Conservation (phyloP, 768 basidiomycete genomes). For the Mycena rebaudengoi region DNA sequence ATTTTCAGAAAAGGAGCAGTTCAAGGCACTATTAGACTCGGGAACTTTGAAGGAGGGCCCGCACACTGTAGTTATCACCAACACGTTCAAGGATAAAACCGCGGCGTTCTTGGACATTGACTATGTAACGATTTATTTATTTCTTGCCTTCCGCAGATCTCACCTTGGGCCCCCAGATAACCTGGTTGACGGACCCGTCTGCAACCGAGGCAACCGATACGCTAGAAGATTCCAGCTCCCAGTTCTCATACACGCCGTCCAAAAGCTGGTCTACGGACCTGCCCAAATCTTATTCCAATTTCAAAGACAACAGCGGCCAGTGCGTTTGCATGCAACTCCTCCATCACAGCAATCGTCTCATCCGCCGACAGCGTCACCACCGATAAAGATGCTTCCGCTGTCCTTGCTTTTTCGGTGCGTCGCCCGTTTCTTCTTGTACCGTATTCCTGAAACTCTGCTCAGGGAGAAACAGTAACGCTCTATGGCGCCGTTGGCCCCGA, state of each 20-base stretch:
- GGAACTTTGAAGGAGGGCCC: slow-evolving; percentile 34
- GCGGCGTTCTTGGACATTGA: slow-evolving; percentile 44
- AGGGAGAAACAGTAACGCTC: slow-evolving; percentile 38
- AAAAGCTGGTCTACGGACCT: slow-evolving; percentile 36
- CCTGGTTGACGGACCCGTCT: slow-evolving; percentile 26
- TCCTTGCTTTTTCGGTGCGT: slow-evolving; percentile 28
- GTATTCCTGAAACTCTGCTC: too few relatives aligned
- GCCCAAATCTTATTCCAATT: slow-evolving; percentile 33
- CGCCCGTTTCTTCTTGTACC: not conserved
- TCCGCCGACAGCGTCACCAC: slow-evolving; percentile 28
- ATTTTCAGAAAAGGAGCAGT: slow-evolving; percentile 22
- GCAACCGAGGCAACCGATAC: slow-evolving; percentile 5
- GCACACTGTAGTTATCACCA: slow-evolving; percentile 39
- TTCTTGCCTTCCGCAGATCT: not conserved
- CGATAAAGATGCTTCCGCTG: slow-evolving; percentile 22
- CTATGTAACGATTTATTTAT: slow-evolving; percentile 31
- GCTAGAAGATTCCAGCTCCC: slow-evolving; percentile 35
- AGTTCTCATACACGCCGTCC: slow-evolving; percentile 39
- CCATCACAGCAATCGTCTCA: not conserved
- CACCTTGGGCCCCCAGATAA: slow-evolving; percentile 28
- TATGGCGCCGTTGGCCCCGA: slow-evolving; percentile 45
- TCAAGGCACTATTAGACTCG: slow-evolving; percentile 42
- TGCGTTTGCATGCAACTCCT: slow-evolving; percentile 18
- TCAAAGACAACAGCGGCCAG: slow-evolving; percentile 42
- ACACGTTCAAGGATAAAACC: slow-evolving; percentile 5